Base-by-base conservation (phyloP, 2,329 filamentous ascomycete species). In the Escovopsis sp. region DNA sequence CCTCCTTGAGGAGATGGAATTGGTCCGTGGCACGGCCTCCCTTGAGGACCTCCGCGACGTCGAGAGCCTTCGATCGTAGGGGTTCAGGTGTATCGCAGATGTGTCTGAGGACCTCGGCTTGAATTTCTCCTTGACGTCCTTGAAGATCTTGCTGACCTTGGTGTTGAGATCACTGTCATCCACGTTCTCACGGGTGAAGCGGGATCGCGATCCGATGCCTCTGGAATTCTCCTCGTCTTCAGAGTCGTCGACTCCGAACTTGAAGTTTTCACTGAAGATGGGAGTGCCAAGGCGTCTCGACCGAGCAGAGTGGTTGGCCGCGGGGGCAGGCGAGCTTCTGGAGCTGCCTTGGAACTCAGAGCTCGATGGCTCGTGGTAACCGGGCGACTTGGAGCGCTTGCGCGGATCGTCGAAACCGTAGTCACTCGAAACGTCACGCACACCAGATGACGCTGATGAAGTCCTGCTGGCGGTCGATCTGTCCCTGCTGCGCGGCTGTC, bases 131-230 rank as follows among this genome's bases (percentile, higher is more conserved):
- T 30, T 30, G 4, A 93, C 84, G 15, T 72, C 81, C 44, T 77
- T 76, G 33, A 93, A 71, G 43, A 93, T 83, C 40, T 82, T 76
- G 53, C 76, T 82, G 39, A 94, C 88, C 55, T 88, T 85, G 47
- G 79, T 76, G 49, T 86, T 83, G 12, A 94, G 68, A 43, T 84
- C 74, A 48, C 85, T 79, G 47, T 81, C 76, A 1, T 70, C 63
- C 40, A 60, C 62, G 42, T 61, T 62, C 5, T 58, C 54, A 30
- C 57, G 51, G 13, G 53, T 54, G 14, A 52, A 44, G 27, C 51
- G 49, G 3, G 51, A 42, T 20, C 49, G 43, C 20, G 54, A 42
- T 41, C 61, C 60, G 1, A 57, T 55, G 6, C 56, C 48, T 5
- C 58, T 57, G 36, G 57, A 52, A 0, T 59, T 59, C 37, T 65